These are phyloP conservation scores for Carallia brachiata DNA, from an alignment of 345 rosid species.

Conservation along the genomic window DNA sequence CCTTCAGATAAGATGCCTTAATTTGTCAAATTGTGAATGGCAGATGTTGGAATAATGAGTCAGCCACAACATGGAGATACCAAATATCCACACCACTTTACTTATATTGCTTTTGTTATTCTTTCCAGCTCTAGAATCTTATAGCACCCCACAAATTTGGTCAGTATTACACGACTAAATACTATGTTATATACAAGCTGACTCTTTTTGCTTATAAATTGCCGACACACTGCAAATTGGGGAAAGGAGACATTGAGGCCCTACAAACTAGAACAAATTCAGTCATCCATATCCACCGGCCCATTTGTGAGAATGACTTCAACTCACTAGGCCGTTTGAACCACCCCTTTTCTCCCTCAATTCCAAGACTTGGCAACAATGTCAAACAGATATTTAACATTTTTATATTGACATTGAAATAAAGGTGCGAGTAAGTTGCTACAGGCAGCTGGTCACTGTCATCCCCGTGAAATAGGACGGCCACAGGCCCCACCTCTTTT, in stretches of 20 bases:
- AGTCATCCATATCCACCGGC: background rate
- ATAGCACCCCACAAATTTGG: constrained; percentile 13
- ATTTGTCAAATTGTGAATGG: background rate
- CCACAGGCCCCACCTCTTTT: too few relatives aligned
- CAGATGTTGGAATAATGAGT: constrained; percentile 14
- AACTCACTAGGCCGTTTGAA: background rate
- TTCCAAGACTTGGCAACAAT: background rate
- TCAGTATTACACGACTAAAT: background rate
- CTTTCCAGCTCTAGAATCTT: background rate
- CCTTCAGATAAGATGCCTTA: background rate
- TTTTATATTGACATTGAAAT: background rate
- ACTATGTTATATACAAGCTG: background rate
- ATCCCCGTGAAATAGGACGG: too few relatives aligned
- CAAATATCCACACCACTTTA: too few relatives aligned
- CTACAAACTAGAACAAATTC: background rate
- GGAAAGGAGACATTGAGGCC: constrained; percentile 2
- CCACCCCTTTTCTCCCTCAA: too few relatives aligned
- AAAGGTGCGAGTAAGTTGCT: too few relatives aligned
- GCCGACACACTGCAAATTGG: constrained; percentile 24
- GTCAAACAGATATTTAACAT: too few relatives aligned
- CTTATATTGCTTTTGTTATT: background rate
- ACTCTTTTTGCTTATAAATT: background rate
- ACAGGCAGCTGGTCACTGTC: too few relatives aligned
- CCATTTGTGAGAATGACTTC: background rate
- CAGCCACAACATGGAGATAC: constrained; percentile 7